Percentiles rank a stretch among this genome's conserved stretches.
phyloP scores from a whole-genome alignment of 495 filamentous ascomycete genomes.

The Penicillium goetzii region DNA sequence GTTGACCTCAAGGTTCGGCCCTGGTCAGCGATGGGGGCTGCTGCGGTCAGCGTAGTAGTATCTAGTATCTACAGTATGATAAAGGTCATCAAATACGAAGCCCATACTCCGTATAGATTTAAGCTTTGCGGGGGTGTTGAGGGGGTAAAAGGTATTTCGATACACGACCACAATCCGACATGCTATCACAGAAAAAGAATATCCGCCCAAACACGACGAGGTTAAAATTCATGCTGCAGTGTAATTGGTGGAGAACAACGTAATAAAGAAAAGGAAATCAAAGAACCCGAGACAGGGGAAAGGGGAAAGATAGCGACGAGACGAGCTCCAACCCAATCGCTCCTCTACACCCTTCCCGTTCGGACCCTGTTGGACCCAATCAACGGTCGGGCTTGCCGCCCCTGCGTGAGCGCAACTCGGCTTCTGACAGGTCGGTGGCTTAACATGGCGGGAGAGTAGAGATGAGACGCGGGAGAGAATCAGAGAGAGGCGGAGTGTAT shows the following conservation, averaged over 20 bases:
- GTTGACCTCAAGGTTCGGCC: not conserved
- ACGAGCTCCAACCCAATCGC: constrained; percentile 2
- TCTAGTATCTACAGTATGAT: no score
- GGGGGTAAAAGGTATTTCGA: not conserved
- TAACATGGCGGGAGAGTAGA: not conserved
- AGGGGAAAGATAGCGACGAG: not conserved
- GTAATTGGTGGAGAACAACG: not conserved
- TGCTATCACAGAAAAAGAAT: not conserved
- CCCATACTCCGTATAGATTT: not conserved
- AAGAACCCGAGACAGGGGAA: not conserved
- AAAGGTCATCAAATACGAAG: no score
- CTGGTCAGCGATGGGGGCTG: not conserved
- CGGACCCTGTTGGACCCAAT: not conserved
- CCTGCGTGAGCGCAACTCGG: constrained; percentile 13
- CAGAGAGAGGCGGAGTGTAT: not conserved
- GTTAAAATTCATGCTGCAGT: not conserved
- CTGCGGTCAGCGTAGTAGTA: not conserved
- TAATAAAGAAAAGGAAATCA: not conserved
- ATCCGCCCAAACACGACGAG: not conserved
- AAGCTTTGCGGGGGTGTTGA: not conserved
- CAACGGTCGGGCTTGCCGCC: not conserved
- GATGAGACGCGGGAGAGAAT: not conserved
- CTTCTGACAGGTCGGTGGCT: constrained; percentile 14
- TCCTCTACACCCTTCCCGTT: not conserved
- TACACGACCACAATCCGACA: not conserved